Percentiles rank a stretch among this genome's conserved stretches.
Conservation (phyloP, 495 filamentous ascomycete genomes). For the Podospora pseudopauciseta region DNA sequence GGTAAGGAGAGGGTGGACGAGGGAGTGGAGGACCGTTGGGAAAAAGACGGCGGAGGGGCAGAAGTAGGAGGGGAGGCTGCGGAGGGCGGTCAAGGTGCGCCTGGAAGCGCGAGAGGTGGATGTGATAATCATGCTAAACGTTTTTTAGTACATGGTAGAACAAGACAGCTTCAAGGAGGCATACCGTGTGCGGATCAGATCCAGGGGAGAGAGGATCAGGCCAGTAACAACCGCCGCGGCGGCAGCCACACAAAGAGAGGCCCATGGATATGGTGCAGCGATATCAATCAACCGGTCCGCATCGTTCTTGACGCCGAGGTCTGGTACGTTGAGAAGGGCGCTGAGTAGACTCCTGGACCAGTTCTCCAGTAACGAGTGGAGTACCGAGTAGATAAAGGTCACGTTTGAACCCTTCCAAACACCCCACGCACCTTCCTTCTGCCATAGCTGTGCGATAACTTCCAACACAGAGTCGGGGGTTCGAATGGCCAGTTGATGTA, state of each 20-base stretch:
- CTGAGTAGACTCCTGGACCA: constrained; percentile 82
- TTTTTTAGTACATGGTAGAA: constrained; percentile 18
- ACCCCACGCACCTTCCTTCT: constrained; percentile 83
- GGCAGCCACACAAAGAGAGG: constrained; percentile 73
- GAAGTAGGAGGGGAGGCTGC: constrained; percentile 69
- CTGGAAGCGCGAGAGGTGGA: constrained; percentile 68
- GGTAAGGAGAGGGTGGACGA: constrained; percentile 74
- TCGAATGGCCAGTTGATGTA: constrained; percentile 65
- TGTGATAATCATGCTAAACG: constrained; percentile 66
- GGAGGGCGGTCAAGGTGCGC: constrained; percentile 69
- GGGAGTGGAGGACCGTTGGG: constrained; percentile 81
- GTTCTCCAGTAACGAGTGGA: constrained; percentile 79
- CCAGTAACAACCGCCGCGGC: constrained; percentile 77
- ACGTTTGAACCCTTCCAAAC: constrained; percentile 92
- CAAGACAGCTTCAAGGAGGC: constrained; percentile 13
- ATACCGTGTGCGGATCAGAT: constrained; percentile 80
- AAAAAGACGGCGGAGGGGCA: constrained; percentile 68
- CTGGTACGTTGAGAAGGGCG: constrained; percentile 77
- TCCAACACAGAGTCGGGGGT: constrained; percentile 71
- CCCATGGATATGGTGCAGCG: constrained; percentile 68
- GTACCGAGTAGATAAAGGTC: constrained; percentile 82
- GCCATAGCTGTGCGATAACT: constrained; percentile 79
- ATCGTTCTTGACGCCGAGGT: constrained; percentile 60
- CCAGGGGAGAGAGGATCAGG: constrained; percentile 76
- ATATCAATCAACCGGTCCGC: constrained; percentile 51